These are phyloP conservation scores for Aspergillus texensis DNA, from an alignment of 2,329 filamentous ascomycete species.

Conservation along the genomic window DNA sequence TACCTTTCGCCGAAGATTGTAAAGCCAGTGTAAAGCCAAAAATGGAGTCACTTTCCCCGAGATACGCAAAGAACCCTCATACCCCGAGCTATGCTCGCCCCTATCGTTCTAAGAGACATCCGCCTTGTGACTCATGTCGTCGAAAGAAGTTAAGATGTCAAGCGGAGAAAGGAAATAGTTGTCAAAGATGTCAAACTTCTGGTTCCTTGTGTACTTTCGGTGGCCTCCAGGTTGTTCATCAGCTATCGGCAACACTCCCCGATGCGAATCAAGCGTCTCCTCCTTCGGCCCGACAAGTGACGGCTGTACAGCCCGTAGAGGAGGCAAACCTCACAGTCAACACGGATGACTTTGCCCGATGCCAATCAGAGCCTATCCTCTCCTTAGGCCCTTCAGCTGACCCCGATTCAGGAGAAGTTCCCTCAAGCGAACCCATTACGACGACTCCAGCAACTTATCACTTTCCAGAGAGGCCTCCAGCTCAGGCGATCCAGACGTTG, in stretches of 20 bases:
- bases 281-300: background rate
- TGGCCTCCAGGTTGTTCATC: background rate
- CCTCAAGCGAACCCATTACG: slow-evolving; percentile 4
- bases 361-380: background rate
- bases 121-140: slow-evolving; percentile 28
- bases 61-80: background rate
- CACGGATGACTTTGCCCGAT: background rate
- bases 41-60: background rate
- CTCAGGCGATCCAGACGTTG: slow-evolving; percentile 22
- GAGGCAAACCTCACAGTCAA: background rate
- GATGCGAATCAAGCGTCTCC: background rate
- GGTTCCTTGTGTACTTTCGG: background rate
- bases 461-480: slow-evolving; percentile 3
- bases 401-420: background rate
- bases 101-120: slow-evolving; percentile 27
- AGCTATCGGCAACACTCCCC: background rate
- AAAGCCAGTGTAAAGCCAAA: background rate
- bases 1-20: background rate
- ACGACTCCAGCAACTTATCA: background rate
- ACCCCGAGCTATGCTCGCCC: slow-evolving; percentile 15
- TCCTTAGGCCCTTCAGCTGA: background rate
- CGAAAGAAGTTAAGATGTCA: slow-evolving; percentile 25
- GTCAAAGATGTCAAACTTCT: slow-evolving; percentile 15
- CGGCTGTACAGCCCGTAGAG: background rate
- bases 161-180: slow-evolving; percentile 6